These are phyloP conservation scores for Pholiota microspora DNA, from an alignment of 768 basidiomycete genomes.

Conservation along the genomic window DNA sequence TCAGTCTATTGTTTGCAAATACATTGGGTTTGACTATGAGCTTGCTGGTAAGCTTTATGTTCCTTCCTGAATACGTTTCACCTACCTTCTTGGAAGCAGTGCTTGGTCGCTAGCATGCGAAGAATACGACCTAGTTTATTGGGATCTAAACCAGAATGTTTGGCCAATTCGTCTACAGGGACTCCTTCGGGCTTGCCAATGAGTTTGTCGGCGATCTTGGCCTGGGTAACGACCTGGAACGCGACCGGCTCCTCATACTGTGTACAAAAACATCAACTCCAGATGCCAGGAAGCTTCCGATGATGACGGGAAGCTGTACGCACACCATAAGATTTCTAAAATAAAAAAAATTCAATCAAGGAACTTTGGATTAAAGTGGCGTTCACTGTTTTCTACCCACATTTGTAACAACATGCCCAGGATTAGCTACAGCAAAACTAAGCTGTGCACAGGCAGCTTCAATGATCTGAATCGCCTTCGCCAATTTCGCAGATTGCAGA, in stretches of 20 bases:
- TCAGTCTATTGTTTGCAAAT: constrained; percentile 42
- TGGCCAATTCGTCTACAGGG: constrained; percentile 26
- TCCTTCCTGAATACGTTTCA: neutral
- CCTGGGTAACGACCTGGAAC: constrained; percentile 27
- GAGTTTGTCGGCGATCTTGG: constrained; percentile 33
- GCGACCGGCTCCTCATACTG: constrained; percentile 26
- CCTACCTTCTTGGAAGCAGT: constrained; percentile 37
- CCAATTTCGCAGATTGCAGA: constrained; percentile 13
- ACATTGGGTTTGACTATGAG: constrained; percentile 31
- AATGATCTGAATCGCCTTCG: constrained; percentile 24
- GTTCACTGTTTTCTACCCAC: constrained; percentile 17
- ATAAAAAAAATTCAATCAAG: neutral
- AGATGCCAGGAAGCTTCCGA: neutral
- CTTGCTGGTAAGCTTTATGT: neutral
- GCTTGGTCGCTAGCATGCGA: constrained; percentile 32
- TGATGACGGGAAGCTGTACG: neutral
- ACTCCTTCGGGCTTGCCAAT: constrained; percentile 30
- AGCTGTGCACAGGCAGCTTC: constrained; percentile 29
- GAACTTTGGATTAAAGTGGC: neutral
- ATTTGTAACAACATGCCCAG: constrained; percentile 25
- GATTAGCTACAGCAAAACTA: constrained; percentile 22
- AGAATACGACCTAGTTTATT: constrained; percentile 34
- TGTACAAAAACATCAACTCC: neutral
- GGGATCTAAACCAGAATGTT: constrained; percentile 23
- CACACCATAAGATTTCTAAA: constrained; percentile 8